These are phyloP conservation scores for Rhytidiadelphus loreus DNA, from an alignment of 225 moss, liverwort and hornwort genomes.

Conservation along the genomic window DNA sequence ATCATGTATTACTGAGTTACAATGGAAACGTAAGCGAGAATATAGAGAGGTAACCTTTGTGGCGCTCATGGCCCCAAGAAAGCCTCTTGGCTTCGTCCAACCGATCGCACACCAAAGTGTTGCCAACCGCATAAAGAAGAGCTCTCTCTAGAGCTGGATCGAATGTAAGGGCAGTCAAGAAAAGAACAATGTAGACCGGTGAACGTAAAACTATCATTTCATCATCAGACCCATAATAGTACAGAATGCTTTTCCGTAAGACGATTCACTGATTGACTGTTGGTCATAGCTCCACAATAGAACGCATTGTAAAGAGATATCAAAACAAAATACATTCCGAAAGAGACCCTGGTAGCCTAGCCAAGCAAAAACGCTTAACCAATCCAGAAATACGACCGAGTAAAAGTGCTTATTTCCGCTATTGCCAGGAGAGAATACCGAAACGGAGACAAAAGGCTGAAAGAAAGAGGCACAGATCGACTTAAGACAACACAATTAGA, in stretches of 20 bases:
- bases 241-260: not conserved
- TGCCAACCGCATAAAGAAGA: conserved; percentile 76
- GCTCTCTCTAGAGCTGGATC: conserved; percentile 82
- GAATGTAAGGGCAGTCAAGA: conserved; percentile 65
- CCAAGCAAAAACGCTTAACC: not conserved
- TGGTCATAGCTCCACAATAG: not conserved
- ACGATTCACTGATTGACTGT: not conserved
- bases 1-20: not conserved
- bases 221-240: not conserved
- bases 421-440: not conserved
- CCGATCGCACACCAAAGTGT: conserved; percentile 73
- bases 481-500: not conserved
- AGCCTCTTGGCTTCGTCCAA: conserved; percentile 80
- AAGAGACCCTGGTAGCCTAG: not conserved
- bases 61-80: conserved; percentile 79
- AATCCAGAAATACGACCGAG: not conserved
- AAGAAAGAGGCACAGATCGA: not conserved
- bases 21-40: not conserved
- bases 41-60: conserved; percentile 48
- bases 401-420: not conserved
- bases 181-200: not conserved
- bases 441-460: not conserved
- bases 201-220: not conserved
- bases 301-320: not conserved
- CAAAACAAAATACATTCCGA: not conserved